Conservation (phyloP, 108 stramenopile genomes). For the Licmophora abbreviata region DNA sequence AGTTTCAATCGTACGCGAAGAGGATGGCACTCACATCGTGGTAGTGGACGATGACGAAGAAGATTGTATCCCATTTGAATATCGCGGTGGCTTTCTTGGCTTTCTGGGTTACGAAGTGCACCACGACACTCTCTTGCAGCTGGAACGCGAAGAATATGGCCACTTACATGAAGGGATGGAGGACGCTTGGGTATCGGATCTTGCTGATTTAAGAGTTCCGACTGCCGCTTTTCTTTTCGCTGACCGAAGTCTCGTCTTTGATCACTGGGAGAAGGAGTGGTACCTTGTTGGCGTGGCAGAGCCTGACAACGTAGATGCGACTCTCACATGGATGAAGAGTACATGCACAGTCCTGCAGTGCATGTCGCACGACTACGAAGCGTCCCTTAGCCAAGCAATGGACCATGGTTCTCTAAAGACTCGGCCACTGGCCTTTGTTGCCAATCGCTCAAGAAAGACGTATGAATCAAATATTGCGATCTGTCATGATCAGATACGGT, state of each 20-base stretch:
- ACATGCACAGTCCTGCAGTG: constrained; percentile 9
- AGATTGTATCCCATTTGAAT: constrained; percentile 45
- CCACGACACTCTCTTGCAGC: constrained; percentile 45
- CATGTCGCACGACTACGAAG: neutral
- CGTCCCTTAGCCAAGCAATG: neutral
- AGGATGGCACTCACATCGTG: constrained; percentile 5
- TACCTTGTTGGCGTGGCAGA: constrained; percentile 50
- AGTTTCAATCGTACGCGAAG: neutral
- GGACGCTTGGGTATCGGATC: neutral
- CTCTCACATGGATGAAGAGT: constrained; percentile 49
- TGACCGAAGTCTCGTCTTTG: constrained; percentile 58
- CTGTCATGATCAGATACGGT: constrained; percentile 71
- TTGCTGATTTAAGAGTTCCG: constrained; percentile 36
- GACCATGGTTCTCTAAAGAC: neutral
- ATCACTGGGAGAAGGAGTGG: constrained; percentile 61
- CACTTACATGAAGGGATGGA: neutral
- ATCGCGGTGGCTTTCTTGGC: constrained; percentile 77
- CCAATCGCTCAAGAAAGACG: constrained; percentile 41
- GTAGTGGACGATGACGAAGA: constrained; percentile 7
- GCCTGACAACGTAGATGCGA: constrained; percentile 2
- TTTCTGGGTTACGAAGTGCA: constrained; percentile 79
- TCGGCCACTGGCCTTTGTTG: constrained; percentile 28
- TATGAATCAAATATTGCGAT: constrained; percentile 52
- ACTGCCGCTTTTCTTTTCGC: constrained; percentile 73
- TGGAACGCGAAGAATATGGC: constrained; percentile 25